These are phyloP conservation scores for Colletotrichum sp. DNA, from an alignment of 2,329 filamentous ascomycete species.

Conservation along the genomic window DNA sequence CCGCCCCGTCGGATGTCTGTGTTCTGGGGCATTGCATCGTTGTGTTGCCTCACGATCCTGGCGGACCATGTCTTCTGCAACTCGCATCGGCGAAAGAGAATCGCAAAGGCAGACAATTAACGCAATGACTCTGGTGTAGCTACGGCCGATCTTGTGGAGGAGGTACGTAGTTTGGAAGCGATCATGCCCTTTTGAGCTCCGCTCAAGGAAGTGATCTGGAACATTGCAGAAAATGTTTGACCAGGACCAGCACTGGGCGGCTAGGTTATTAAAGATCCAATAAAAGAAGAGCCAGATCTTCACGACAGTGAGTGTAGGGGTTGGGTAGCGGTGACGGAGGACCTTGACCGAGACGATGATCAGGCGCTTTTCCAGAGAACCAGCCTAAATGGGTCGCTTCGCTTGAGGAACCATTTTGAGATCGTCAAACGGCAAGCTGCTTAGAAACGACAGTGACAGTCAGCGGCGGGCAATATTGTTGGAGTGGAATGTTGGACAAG, in stretches of 20 bases:
- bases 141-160: neutral
- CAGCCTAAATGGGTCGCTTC: neutral
- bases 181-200: neutral
- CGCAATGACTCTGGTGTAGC: neutral
- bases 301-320: neutral
- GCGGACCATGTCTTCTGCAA: neutral
- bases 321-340: neutral
- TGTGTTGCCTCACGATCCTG: neutral
- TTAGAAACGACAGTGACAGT: neutral
- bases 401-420: neutral
- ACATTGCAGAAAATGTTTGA: neutral
- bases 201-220: neutral
- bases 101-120: neutral
- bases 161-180: neutral
- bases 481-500: conserved; percentile 5
- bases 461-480: neutral
- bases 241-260: neutral
- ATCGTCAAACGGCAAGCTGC: neutral
- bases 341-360: neutral
- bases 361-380: neutral
- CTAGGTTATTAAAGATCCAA: neutral
- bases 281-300: neutral
- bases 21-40: neutral
- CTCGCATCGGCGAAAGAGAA: neutral
- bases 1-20: neutral